phyloP scores from a whole-genome alignment of 2,329 filamentous ascomycete genomes.

The Aureobasidium sp. region DNA sequence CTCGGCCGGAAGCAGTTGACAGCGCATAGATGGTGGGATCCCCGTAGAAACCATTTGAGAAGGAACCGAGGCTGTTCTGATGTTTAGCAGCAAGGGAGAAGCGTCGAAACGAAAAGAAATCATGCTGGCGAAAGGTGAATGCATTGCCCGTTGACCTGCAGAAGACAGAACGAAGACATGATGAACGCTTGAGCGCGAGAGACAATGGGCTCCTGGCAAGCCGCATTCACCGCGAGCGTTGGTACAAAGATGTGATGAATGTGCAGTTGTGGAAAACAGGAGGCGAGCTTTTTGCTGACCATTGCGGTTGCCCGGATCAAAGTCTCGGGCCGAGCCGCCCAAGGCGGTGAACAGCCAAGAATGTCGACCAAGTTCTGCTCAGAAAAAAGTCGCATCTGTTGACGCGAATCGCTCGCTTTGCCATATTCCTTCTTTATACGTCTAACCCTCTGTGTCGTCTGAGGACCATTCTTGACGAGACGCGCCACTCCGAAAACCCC shows the following conservation, averaged over 20 bases:
- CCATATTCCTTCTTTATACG: no score
- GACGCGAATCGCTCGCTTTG: no score
- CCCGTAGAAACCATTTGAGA: neutral
- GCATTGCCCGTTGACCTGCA: no score
- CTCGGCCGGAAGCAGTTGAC: slow-evolving; percentile 76
- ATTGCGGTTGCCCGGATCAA: neutral
- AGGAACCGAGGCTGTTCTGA: neutral
- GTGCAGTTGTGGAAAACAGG: no score
- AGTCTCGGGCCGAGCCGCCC: neutral
- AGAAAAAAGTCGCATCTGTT: slow-evolving; percentile 11
- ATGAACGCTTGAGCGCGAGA: neutral
- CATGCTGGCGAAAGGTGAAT: neutral
- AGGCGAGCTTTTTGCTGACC: slow-evolving; percentile 9
- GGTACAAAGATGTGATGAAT: no score
- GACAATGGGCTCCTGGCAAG: slow-evolving; percentile 11
- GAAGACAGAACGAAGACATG: slow-evolving; percentile 5
- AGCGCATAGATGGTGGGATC: slow-evolving; percentile 76
- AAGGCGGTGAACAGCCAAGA: slow-evolving; percentile 12
- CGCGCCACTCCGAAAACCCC: neutral
- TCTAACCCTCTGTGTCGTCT: no score
- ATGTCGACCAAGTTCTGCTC: slow-evolving; percentile 9
- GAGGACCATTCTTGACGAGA: no score
- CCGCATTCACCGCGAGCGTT: slow-evolving; percentile 10
- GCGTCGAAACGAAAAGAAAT: neutral
- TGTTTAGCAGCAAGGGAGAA: neutral